Evolutionary conservation across 768 basidiomycete species (phyloP).

Genomic region (Podaxis pistillaris): DNA sequence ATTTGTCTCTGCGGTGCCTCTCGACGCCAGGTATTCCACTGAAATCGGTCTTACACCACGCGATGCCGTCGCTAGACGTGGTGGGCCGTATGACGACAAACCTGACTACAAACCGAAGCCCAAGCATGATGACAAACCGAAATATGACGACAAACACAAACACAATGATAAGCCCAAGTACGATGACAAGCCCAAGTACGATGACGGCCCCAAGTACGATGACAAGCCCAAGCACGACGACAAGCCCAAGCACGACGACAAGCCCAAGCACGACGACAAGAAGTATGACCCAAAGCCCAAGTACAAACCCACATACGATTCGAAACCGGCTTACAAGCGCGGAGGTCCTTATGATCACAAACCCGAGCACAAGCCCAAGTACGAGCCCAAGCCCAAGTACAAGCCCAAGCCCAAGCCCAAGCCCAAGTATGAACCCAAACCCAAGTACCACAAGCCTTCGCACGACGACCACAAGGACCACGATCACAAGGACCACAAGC

Average conservation of each 20-base stretch:
- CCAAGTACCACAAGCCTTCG: background rate
- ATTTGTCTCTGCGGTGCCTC: slow-evolving; percentile 7
- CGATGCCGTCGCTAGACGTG: background rate
- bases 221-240: background rate
- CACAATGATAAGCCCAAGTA: background rate
- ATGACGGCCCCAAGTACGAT: background rate
- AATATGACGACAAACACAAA: background rate
- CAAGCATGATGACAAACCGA: background rate
- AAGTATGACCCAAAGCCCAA: background rate
- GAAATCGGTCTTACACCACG: background rate
- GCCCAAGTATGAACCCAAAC: background rate
- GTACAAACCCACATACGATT: background rate
- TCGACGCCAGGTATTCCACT: background rate
- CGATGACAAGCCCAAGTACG: background rate
- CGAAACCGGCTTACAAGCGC: background rate
- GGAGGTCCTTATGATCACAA: background rate
- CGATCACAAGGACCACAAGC: background rate
- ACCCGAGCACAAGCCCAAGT: background rate
- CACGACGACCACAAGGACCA: background rate
- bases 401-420: background rate
- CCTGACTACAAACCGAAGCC: background rate
- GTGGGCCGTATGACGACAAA: background rate
- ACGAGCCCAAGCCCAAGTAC: background rate
- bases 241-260: background rate
- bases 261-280: background rate